A percentile compares a stretch with the other conserved stretches of the same genome.
phyloP scores from a whole-genome alignment of 371 early-diverging fungal genomes.

The Haplosporangium sp. region DNA sequence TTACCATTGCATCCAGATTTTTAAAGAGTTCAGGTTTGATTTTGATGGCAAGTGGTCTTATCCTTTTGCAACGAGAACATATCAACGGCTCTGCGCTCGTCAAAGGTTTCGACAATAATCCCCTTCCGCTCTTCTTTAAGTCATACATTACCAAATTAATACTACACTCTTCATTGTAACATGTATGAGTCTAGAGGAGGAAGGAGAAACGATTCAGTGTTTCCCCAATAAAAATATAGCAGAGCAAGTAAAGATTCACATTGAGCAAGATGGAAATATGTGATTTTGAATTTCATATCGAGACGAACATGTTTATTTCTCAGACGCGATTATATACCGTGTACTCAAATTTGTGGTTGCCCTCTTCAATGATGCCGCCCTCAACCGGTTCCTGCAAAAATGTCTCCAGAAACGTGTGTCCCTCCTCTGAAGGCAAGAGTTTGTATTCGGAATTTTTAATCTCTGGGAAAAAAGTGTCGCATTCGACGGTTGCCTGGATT shows the following conservation, averaged over 20 bases:
- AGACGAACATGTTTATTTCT: not conserved
- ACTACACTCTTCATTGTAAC: not conserved
- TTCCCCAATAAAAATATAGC: too few relatives aligned
- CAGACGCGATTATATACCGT: slow-evolving; percentile 57
- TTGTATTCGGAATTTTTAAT: slow-evolving; percentile 42
- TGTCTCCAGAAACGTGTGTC: slow-evolving; percentile 42
- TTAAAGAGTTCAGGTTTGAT: too few relatives aligned
- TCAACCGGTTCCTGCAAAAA: slow-evolving; percentile 60
- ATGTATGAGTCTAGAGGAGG: too few relatives aligned
- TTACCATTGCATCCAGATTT: too few relatives aligned
- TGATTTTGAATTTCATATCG: not conserved
- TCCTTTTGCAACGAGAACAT: too few relatives aligned
- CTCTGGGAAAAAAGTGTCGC: slow-evolving; percentile 77
- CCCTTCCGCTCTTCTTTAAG: not conserved
- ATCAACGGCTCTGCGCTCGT: too few relatives aligned
- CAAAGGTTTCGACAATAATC: not conserved
- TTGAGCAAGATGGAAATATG: not conserved
- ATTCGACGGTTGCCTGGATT: slow-evolving; percentile 62
- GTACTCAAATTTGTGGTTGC: slow-evolving; percentile 60
- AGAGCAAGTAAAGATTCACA: not conserved
- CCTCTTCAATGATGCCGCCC: slow-evolving; percentile 58
- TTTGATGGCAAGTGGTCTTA: too few relatives aligned
- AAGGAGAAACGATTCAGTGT: too few relatives aligned
- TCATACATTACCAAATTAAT: not conserved
- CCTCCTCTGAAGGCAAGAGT: slow-evolving; percentile 36